A percentile compares a stretch with the other conserved stretches of the same genome.
These are phyloP conservation scores for Sequoiadendron giganteum DNA, from an alignment of 75 land plant species.

Conservation along the genomic window DNA sequence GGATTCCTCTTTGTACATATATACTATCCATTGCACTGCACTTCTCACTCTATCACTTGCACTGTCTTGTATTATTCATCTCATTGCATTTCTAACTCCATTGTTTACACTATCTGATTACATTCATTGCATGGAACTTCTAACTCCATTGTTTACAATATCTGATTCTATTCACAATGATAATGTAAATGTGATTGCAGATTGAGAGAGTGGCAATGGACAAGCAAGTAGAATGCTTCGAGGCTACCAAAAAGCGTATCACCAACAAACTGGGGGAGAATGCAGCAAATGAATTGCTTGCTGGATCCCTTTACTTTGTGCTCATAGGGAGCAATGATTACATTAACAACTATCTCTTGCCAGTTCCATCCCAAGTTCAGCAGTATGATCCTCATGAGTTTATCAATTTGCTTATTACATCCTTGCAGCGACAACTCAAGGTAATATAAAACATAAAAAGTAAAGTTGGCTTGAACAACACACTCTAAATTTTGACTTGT, in stretches of 20 bases:
- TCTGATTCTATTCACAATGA: not conserved
- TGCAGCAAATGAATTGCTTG: slow-evolving; percentile 46
- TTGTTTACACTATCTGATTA: too few relatives aligned
- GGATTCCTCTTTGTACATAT: slow-evolving; percentile 64
- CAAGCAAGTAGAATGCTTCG: slow-evolving; percentile 67
- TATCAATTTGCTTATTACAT: slow-evolving; percentile 37
- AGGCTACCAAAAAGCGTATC: slow-evolving; percentile 45
- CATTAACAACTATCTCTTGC: slow-evolving; percentile 86
- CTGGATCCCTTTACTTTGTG: slow-evolving; percentile 46
- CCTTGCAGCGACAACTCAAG: slow-evolving; percentile 44
- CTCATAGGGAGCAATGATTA: slow-evolving; percentile 93
- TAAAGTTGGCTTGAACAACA: too few relatives aligned
- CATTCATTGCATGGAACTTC: not conserved
- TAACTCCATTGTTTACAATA: not conserved
- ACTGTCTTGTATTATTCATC: too few relatives aligned
- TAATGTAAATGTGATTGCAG: slow-evolving; percentile 30
- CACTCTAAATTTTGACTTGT: too few relatives aligned
- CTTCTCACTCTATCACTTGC: not conserved
- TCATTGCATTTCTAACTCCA: not conserved
- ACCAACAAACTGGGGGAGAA: slow-evolving; percentile 42
- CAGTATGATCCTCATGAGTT: slow-evolving; percentile 46
- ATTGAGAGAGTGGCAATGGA: slow-evolving; percentile 60
- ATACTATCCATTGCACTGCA: not conserved
- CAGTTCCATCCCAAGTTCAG: slow-evolving; percentile 44
- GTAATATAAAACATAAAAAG: slow-evolving; percentile 11